Conservation (phyloP, 2,329 filamentous ascomycete genomes). For the Bipolaris sorokiniana region DNA sequence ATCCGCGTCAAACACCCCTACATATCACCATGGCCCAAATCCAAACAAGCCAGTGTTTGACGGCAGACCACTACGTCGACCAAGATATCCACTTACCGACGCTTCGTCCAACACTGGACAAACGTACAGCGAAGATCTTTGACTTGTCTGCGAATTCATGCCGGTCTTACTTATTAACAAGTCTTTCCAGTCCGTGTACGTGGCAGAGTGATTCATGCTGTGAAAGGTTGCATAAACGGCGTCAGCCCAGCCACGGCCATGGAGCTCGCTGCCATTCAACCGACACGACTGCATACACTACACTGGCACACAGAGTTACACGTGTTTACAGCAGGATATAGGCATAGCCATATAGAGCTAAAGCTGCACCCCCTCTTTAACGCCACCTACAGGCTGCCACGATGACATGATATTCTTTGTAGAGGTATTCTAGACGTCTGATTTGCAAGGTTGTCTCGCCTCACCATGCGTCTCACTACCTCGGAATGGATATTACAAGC, state of each 20-base stretch:
- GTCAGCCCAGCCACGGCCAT: too few species aligned
- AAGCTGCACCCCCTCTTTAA: too few species aligned
- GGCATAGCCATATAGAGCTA: too few species aligned
- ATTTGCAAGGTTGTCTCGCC: too few species aligned
- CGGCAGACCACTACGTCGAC: constrained; percentile 1
- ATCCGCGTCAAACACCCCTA: not conserved
- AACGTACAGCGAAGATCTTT: not conserved
- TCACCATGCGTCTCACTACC: too few species aligned
- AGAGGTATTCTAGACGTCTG: too few species aligned
- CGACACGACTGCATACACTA: not conserved
- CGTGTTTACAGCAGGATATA: too few species aligned
- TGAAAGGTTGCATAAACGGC: not conserved
- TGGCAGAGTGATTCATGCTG: not conserved
- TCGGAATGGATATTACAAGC: too few species aligned
- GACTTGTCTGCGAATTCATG: constrained; percentile 1
- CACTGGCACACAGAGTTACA: too few species aligned
- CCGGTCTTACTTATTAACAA: not conserved
- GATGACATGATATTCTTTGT: too few species aligned
- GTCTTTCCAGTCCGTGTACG: not conserved
- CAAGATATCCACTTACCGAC: not conserved
- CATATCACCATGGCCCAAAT: not conserved
- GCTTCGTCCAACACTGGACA: not conserved
- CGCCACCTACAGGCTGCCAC: too few species aligned
- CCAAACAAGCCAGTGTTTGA: not conserved
- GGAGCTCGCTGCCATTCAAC: not conserved